These are phyloP conservation scores for Alternaria sp. DNA, from an alignment of 2,329 filamentous ascomycete species.

Conservation along the genomic window DNA sequence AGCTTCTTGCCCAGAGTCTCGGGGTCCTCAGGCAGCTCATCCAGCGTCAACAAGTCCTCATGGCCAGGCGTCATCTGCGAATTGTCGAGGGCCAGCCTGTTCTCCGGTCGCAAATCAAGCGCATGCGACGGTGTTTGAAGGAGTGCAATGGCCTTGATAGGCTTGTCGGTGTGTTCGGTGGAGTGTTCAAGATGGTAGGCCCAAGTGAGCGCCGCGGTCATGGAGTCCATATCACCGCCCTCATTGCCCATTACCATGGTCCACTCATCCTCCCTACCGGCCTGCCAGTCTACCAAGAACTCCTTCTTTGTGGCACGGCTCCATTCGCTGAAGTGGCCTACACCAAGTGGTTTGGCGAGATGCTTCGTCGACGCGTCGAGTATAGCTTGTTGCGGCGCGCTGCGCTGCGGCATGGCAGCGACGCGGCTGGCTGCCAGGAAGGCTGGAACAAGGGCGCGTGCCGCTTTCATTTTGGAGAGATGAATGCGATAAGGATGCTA, in stretches of 20 bases:
- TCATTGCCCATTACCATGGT: slow-evolving; percentile 56
- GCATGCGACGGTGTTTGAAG: slow-evolving; percentile 56
- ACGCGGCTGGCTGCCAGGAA: slow-evolving; percentile 18
- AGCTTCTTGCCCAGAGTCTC: slow-evolving; percentile 53
- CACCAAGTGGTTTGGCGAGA: slow-evolving; percentile 37
- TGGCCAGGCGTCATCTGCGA: slow-evolving; percentile 56
- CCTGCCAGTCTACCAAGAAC: slow-evolving; percentile 57
- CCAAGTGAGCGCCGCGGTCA: slow-evolving; percentile 56
- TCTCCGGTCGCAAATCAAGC: slow-evolving; percentile 56
- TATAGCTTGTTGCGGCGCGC: slow-evolving; percentile 23
- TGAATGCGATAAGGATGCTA: not conserved
- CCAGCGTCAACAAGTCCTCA: slow-evolving; percentile 55
- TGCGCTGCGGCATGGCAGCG: slow-evolving; percentile 24
- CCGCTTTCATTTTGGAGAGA: slow-evolving; percentile 24
- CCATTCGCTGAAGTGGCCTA: slow-evolving; percentile 59
- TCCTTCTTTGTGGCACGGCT: slow-evolving; percentile 54
- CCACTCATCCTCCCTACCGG: slow-evolving; percentile 52
- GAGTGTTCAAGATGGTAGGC: slow-evolving; percentile 57
- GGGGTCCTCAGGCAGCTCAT: slow-evolving; percentile 56
- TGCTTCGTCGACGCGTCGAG: slow-evolving; percentile 18
- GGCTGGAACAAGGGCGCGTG: slow-evolving; percentile 16
- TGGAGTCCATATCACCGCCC: slow-evolving; percentile 53
- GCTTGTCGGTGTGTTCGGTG: slow-evolving; percentile 51
- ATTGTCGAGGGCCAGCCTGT: slow-evolving; percentile 54
- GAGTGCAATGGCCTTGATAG: slow-evolving; percentile 55